Evolutionary conservation across 2,329 filamentous ascomycete genomes (phyloP).

Genomic region (Cladosporium oxysporum): DNA sequence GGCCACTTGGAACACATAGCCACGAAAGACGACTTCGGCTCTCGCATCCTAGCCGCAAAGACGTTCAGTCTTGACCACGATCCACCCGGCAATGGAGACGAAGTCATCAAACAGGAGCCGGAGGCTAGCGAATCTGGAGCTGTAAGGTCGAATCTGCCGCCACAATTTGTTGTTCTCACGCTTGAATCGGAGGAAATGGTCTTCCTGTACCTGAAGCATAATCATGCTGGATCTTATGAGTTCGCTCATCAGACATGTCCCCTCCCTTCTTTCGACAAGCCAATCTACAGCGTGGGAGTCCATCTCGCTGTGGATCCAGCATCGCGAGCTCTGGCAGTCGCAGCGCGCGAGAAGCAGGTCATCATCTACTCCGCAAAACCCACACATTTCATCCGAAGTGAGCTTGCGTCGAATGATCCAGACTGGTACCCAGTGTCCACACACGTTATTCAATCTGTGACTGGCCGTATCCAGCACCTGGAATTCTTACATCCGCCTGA

Average conservation of each 20-base stretch:
- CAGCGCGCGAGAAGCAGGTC: constrained; percentile 69
- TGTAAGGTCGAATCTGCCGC: constrained; percentile 53
- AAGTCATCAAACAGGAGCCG: constrained; percentile 31
- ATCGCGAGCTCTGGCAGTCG: constrained; percentile 64
- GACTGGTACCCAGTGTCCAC: constrained; percentile 61
- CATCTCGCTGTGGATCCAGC: constrained; percentile 77
- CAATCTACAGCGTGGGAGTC: constrained; percentile 58
- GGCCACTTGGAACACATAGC: constrained; percentile 73
- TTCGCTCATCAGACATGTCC: constrained; percentile 64
- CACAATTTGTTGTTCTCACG: constrained; percentile 78
- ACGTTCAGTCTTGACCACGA: constrained; percentile 60
- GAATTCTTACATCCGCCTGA: constrained; percentile 76
- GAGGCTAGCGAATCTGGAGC: not conserved
- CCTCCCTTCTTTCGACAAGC: constrained; percentile 57
- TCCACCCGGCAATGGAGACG: constrained; percentile 39
- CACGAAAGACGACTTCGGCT: constrained; percentile 76
- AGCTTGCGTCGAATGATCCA: constrained; percentile 50
- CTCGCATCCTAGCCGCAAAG: constrained; percentile 74
- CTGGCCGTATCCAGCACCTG: constrained; percentile 80
- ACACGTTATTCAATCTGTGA: constrained; percentile 51
- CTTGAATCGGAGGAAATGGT: constrained; percentile 72
- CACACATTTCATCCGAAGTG: constrained; percentile 47
- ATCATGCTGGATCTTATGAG: constrained; percentile 48
- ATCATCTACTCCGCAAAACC: constrained; percentile 70
- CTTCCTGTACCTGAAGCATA: constrained; percentile 68